Evolutionary conservation across 2,329 filamentous ascomycete genomes (phyloP), one percentile per base, ranked within the genome.

Genomic region (Fusarium sp.): DNA sequence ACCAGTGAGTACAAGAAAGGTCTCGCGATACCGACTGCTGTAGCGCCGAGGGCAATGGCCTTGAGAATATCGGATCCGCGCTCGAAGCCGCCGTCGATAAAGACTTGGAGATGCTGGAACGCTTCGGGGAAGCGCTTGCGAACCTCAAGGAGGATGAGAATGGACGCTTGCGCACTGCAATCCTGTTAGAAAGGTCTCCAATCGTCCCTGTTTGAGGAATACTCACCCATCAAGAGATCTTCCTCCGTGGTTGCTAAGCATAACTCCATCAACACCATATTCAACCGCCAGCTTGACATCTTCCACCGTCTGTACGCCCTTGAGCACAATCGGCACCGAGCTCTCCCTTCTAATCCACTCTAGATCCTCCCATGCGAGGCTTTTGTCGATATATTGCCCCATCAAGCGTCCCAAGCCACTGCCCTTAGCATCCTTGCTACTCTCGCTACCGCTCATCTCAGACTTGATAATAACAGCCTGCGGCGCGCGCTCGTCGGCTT

Each of bases 201-300:
- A 4, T 0, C 1, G 0, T 1, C 15, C 1, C 2, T 8, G 0
- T 6, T 4, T 3, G 7, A 2, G 0, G 2, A 24, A 4, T 1
- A 53, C 65, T 56, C 46, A 69, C 71, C 81, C 83, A 47, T 87
- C 84, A 2, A 85, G 74, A 2, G 83, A 82, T 26, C 85, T 75
- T 4, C 85, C 85, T 15, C 85, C 85, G 52, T 87, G 85, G 58
- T 87, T 88, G 58, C 81, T 84, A 31, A 88, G 63, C 54, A 85
- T 71, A 42, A 87, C 83, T 1, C 84, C 84, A 54, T 85, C 79
- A 43, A 83, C 75, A 0, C 83, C 83, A 50, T 77, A 72, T 40
- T 81, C 72, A 50, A 81, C 77, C 0, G 85, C 84, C 34, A 78
- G 67, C 12, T 77, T 77, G 1, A 85, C 84, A 67, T 88, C 84